Conservation (phyloP, 768 basidiomycete genomes). For the Hemileccinum impolitum region DNA sequence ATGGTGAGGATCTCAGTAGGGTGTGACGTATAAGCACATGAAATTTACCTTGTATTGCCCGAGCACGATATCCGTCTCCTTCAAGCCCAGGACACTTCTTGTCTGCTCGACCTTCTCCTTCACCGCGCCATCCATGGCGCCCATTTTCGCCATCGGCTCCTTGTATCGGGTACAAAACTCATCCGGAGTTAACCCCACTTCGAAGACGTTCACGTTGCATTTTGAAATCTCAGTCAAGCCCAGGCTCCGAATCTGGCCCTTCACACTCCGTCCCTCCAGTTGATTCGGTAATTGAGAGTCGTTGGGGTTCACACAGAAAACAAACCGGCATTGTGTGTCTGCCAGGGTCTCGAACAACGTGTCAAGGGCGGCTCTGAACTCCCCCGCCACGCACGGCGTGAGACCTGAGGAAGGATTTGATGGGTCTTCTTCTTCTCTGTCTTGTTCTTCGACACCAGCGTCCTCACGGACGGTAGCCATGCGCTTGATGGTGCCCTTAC, state of each 20-base stretch:
- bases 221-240: slow-evolving; percentile 78
- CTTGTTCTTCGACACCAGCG: slow-evolving; percentile 37
- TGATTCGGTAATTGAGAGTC: slow-evolving; percentile 94
- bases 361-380: slow-evolving; percentile 82
- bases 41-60: slow-evolving; percentile 77
- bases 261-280: slow-evolving; percentile 86
- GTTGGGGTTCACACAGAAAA: slow-evolving; percentile 93
- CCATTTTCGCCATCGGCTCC: slow-evolving; percentile 55
- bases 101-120: slow-evolving; percentile 60
- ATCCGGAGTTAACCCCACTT: slow-evolving; percentile 79
- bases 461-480: slow-evolving; percentile 35
- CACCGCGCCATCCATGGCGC: slow-evolving; percentile 58
- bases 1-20: slow-evolving; percentile 4
- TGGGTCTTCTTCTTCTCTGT: slow-evolving; percentile 45
- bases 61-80: slow-evolving; percentile 72
- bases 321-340: slow-evolving; percentile 87
- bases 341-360: slow-evolving; percentile 84
- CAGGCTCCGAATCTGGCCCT: slow-evolving; percentile 82
- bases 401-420: slow-evolving; percentile 31
- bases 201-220: slow-evolving; percentile 63
- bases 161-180: slow-evolving; percentile 87
- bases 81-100: slow-evolving; percentile 50
- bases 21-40: background rate
- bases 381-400: slow-evolving; percentile 77
- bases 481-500: slow-evolving; percentile 71